Percentiles rank a stretch among this genome's conserved stretches.
Conservation (phyloP, 306 rosid species). For the Fragaria vesca region DNA sequence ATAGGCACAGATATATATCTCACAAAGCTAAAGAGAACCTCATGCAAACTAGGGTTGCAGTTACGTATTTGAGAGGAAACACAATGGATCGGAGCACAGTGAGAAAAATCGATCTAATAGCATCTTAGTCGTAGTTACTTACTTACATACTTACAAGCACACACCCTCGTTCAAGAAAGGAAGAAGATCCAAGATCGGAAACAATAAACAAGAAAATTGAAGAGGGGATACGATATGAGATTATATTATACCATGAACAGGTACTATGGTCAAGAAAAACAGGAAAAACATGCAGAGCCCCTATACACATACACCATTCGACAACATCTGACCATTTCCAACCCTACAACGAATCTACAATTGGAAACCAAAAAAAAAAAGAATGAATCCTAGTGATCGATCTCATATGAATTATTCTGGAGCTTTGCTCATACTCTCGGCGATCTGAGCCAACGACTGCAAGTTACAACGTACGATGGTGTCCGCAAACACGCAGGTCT, state of each 20-base stretch:
- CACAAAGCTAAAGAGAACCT: no score
- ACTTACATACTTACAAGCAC: not conserved
- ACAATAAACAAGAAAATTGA: not conserved
- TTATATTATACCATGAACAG: not conserved
- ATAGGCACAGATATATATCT: not conserved
- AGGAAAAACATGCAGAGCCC: not conserved
- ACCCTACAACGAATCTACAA: slow-evolving; percentile 1
- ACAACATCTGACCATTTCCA: not conserved
- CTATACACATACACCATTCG: not conserved
- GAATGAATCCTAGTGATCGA: not conserved
- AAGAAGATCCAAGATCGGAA: not conserved
- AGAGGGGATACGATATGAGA: not conserved
- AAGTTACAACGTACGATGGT: slow-evolving; percentile 92
- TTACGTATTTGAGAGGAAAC: not conserved
- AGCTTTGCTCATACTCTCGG: slow-evolving; percentile 48
- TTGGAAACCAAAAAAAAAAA: slow-evolving; percentile 27
- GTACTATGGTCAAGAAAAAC: not conserved
- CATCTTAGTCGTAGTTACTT: not conserved
- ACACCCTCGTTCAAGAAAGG: not conserved
- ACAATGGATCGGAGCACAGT: no score
- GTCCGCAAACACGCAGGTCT: slow-evolving; percentile 87
- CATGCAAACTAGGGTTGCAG: not conserved
- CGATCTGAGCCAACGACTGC: slow-evolving; percentile 81
- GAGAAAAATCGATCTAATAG: no score
- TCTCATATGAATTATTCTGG: not conserved